Evolutionary conservation across 306 rosid genomes (phyloP).

Genomic region (Prunus campanulata): DNA sequence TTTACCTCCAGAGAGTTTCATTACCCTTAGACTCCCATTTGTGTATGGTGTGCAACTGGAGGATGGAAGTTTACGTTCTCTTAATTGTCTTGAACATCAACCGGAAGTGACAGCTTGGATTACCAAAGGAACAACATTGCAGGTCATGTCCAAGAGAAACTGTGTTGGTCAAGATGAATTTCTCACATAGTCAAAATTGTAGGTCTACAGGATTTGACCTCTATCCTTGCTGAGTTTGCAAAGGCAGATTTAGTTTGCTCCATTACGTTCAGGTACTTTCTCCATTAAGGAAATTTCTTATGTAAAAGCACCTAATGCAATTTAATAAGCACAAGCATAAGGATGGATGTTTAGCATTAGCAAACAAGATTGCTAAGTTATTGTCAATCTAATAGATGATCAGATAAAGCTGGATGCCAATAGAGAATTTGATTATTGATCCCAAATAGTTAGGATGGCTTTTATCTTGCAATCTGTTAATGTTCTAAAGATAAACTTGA

Average conservation of each 20-base stretch:
- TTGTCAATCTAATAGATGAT: background rate
- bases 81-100: constrained; percentile 67
- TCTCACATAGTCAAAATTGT: constrained; percentile 38
- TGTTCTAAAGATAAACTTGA: constrained; percentile 20
- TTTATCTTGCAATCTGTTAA: background rate
- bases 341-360: background rate
- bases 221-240: constrained; percentile 17
- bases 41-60: constrained; percentile 77
- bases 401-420: background rate
- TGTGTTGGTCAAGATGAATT: constrained; percentile 42
- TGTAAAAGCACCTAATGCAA: background rate
- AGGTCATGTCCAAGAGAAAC: constrained; percentile 60
- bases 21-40: constrained; percentile 79
- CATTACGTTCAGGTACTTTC: constrained; percentile 31
- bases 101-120: constrained; percentile 94
- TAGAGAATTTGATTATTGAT: background rate
- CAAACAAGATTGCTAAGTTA: background rate
- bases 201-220: constrained; percentile 22
- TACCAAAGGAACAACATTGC: constrained; percentile 67
- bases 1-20: constrained; percentile 91
- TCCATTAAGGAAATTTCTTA: background rate
- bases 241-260: constrained; percentile 25
- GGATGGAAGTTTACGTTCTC: constrained; percentile 62
- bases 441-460: background rate
- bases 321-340: background rate